These are phyloP conservation scores for Pestalotiopsis sp. DNA, from an alignment of 2,329 filamentous ascomycete species.

Conservation along the genomic window DNA sequence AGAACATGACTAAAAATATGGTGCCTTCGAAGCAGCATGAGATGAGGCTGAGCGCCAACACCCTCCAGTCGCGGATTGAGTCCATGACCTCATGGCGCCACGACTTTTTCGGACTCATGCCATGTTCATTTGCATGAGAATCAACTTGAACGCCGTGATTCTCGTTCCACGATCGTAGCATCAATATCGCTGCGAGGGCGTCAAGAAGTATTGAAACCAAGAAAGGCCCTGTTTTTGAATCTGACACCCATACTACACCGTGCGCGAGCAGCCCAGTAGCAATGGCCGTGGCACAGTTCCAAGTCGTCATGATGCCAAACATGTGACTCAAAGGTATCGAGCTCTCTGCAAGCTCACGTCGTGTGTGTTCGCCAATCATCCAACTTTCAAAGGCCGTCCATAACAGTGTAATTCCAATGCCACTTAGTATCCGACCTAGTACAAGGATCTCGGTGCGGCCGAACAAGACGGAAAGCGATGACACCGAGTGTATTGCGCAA, in stretches of 20 bases:
- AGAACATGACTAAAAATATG: constrained; percentile 35
- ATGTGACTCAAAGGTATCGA: constrained; percentile 47
- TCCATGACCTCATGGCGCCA: neutral
- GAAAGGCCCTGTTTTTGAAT: constrained; percentile 53
- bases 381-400: constrained; percentile 65
- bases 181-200: constrained; percentile 28
- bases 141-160: constrained; percentile 20
- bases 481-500: constrained; percentile 55
- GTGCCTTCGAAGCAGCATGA: constrained; percentile 38
- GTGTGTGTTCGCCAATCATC: constrained; percentile 61
- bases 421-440: constrained; percentile 55
- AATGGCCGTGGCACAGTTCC: constrained; percentile 57
- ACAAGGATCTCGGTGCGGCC: constrained; percentile 45
- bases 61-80: constrained; percentile 23
- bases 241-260: constrained; percentile 46
- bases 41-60: constrained; percentile 35
- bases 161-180: constrained; percentile 34
- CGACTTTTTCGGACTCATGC: neutral
- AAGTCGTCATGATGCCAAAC: constrained; percentile 52
- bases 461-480: constrained; percentile 51
- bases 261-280: constrained; percentile 51
- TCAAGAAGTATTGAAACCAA: constrained; percentile 42
- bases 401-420: constrained; percentile 57
- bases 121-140: neutral
- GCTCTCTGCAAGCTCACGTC: constrained; percentile 38